These are phyloP conservation scores for Cardamine chenopodiifolia DNA, from an alignment of 345 rosid genomes.

Conservation along the genomic window DNA sequence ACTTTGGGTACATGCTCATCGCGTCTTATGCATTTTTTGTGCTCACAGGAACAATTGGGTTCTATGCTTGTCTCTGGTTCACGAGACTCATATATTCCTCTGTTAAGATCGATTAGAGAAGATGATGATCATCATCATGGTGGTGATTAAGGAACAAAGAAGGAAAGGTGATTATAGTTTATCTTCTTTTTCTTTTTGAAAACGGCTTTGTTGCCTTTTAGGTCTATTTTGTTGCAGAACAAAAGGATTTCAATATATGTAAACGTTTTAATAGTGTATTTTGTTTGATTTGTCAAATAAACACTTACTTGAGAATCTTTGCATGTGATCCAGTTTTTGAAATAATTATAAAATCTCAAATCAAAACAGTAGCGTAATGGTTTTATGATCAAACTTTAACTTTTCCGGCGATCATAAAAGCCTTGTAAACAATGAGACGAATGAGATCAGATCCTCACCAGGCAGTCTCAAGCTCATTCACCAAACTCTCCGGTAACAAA, in stretches of 20 bases:
- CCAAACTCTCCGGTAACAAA: slow-evolving; percentile 52
- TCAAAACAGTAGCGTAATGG: not conserved
- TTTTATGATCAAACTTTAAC: slow-evolving; percentile 30
- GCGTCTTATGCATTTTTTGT: slow-evolving; percentile 78
- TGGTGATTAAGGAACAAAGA: slow-evolving; percentile 22
- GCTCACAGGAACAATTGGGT: slow-evolving; percentile 77
- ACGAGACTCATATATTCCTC: slow-evolving; percentile 86
- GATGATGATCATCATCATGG: not conserved
- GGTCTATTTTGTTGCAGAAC: slow-evolving; percentile 33
- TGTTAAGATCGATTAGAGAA: slow-evolving; percentile 70
- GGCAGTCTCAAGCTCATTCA: slow-evolving; percentile 53
- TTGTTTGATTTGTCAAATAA: slow-evolving; percentile 37
- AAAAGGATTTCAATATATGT: slow-evolving; percentile 26
- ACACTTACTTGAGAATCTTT: not conserved
- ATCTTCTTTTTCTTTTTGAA: slow-evolving; percentile 8
- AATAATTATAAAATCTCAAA: not conserved
- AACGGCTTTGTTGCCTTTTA: slow-evolving; percentile 40
- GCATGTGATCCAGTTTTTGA: not conserved
- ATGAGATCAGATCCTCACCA: slow-evolving; percentile 59
- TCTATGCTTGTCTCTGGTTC: slow-evolving; percentile 87
- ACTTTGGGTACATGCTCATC: slow-evolving; percentile 85
- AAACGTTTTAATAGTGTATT: slow-evolving; percentile 34
- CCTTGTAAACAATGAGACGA: slow-evolving; percentile 51
- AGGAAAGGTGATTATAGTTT: slow-evolving; percentile 36
- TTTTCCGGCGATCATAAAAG: slow-evolving; percentile 65